Base-by-base conservation (phyloP, 2,329 filamentous ascomycete genomes). In the Zymoseptoria tritici region DNA sequence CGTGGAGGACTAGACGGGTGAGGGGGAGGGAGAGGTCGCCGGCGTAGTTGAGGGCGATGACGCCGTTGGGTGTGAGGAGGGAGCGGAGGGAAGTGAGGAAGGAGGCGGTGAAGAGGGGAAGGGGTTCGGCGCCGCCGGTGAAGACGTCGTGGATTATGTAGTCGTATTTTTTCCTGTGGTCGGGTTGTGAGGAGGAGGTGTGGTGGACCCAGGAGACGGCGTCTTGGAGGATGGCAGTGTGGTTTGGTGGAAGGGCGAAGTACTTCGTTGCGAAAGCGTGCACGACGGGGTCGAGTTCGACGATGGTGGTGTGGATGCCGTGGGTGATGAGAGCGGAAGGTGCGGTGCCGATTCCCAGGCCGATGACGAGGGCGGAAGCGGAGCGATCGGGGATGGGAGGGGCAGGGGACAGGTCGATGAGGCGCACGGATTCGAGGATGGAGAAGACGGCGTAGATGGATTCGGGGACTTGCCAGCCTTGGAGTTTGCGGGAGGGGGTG, bases 131-230 rank as follows among this genome's bases (percentile, higher is more conserved):
- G 56, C 94, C 94, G 22, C 94, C 94, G 0, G 94, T 99, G 73
- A 99, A 99, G 22, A 99, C 94, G 67, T 99, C 94, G 73, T 99
- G 94, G 57, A 99, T 82, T 70, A 99, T 94, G 77, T 96, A 97
- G 76, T 97, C 88, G 73, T 88, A 99, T 24, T 24, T 24, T 4
- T 24, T 1, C 1, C 22, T 5, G 22, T 5, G 22, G 22, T 5
- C 22, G 22, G 22, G 22, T 4, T 24, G 21, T 2, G 54, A 3
- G 4, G 36, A 16, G 52, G 78, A 74, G 19, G 85, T 82, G 73
- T 86, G 75, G 9, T 59, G 56, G 7, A 86, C 82, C 70, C 83
- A 96, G n/a, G 78, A 76, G 2, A 91, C 85, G 0, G 94, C 94
- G 68, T 99, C 91, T 55, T 86, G 83, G 63, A 97, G 86, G 57